A percentile compares a stretch with the other conserved stretches of the same genome.
Evolutionary conservation across 2,329 filamentous ascomycete species (phyloP).

Genomic region (Diaporthe citri): DNA sequence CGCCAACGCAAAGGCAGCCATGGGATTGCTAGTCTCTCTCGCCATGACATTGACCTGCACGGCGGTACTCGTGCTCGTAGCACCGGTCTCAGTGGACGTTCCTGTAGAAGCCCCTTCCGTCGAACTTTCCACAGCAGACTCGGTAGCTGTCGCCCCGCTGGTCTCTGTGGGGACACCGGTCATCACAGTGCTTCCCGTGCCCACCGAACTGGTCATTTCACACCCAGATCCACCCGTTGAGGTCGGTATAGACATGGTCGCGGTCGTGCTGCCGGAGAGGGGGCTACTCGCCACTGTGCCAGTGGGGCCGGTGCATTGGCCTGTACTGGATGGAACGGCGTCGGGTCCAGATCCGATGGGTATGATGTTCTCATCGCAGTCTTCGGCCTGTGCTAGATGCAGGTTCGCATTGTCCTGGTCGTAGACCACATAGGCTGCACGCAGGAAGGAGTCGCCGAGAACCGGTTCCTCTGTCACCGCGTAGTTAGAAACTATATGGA

Average conservation of each 20-base stretch:
- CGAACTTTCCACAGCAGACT: background rate
- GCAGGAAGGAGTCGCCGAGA: slow-evolving; percentile 57
- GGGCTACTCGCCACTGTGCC: background rate
- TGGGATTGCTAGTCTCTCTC: background rate
- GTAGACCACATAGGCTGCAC: slow-evolving; percentile 60
- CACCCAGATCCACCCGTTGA: background rate
- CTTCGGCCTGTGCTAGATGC: slow-evolving; percentile 36
- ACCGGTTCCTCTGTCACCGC: slow-evolving; percentile 56
- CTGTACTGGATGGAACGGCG: slow-evolving; percentile 23
- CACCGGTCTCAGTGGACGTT: background rate
- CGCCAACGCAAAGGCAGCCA: background rate
- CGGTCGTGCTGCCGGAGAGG: background rate
- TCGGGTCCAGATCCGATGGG: slow-evolving; percentile 3
- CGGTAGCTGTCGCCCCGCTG: background rate
- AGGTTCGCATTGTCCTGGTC: slow-evolving; percentile 56
- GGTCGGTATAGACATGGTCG: background rate
- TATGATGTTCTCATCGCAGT: slow-evolving; percentile 23
- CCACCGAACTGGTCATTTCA: background rate
- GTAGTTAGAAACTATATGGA: slow-evolving; percentile 15
- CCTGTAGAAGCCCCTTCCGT: background rate
- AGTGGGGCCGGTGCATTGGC: background rate
- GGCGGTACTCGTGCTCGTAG: background rate
- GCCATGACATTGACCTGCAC: background rate
- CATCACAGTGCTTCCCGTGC: background rate
- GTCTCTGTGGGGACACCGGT: background rate